These are phyloP conservation scores for Mycena amicta DNA, from an alignment of 768 basidiomycete genomes.

Conservation along the genomic window DNA sequence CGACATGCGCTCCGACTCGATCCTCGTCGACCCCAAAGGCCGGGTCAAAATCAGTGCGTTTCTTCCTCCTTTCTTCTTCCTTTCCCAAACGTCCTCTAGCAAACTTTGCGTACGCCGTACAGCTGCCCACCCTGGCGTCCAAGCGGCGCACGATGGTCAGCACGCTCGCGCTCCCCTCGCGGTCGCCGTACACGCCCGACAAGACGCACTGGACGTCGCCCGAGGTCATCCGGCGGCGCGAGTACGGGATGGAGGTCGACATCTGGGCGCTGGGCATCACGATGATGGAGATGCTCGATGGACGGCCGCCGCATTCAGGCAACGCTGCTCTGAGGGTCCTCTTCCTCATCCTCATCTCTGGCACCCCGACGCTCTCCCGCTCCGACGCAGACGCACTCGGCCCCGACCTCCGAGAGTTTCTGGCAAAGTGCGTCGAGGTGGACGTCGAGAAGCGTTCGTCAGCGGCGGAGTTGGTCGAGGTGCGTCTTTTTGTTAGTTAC, in stretches of 20 bases:
- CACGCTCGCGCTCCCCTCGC: conserved; percentile 39
- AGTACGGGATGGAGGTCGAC: conserved; percentile 77
- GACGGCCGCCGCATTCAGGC: conserved; percentile 72
- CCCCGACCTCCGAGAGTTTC: conserved; percentile 72
- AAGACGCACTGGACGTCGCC: conserved; percentile 75
- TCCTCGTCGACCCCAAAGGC: conserved; percentile 68
- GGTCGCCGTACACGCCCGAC: conserved; percentile 18
- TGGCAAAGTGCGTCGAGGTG: conserved; percentile 76
- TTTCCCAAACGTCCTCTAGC: too few relatives aligned
- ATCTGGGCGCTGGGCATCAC: conserved; percentile 79
- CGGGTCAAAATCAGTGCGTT: conserved; percentile 83
- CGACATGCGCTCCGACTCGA: conserved; percentile 76
- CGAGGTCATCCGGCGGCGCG: conserved; percentile 74
- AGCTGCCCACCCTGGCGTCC: conserved; percentile 70
- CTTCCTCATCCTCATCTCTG: conserved; percentile 78
- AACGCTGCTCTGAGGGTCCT: conserved; percentile 68
- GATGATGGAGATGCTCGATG: conserved; percentile 81
- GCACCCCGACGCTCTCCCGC: conserved; percentile 75
- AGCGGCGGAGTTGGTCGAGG: conserved; percentile 59
- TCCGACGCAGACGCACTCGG: conserved; percentile 60
- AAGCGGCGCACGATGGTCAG: conserved; percentile 79
- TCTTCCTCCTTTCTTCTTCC: too few relatives aligned
- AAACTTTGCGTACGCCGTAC: conserved; percentile 75
- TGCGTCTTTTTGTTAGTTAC: conserved; percentile 29
- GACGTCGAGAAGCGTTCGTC: conserved; percentile 77